Evolutionary conservation across 495 filamentous ascomycete genomes (phyloP), one percentile per base, ranked within the genome.

Genomic region (Sphaerosporella brunnea): DNA sequence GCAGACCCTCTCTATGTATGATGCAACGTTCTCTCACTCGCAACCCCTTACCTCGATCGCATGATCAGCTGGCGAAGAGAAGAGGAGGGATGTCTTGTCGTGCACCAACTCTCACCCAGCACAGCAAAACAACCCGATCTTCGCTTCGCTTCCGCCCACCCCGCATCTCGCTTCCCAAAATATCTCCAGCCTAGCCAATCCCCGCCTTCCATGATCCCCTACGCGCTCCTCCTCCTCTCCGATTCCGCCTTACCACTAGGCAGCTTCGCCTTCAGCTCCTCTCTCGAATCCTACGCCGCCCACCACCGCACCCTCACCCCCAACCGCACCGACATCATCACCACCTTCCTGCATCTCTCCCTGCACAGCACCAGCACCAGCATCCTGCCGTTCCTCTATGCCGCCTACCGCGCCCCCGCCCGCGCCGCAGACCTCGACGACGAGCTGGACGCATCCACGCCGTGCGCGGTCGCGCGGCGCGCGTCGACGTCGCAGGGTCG

Each of bases 171-270:
- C n/a, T n/a, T n/a, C n/a, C n/a, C n/a, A n/a, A n/a, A n/a, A n/a
- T n/a, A n/a, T n/a, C n/a, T n/a, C n/a, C n/a, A n/a, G n/a, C n/a
- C n/a, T n/a, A n/a, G n/a, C n/a, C n/a, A n/a, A n/a, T n/a, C n/a
- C n/a, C n/a, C n/a, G n/a, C n/a, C n/a, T n/a, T 9, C 16, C 35
- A 37, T 37, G 35, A 37, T 37, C 3, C 23, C 28, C 32, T 34
- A 48, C 35, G 15, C 45, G 9, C 25, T 13, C n/a, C 78, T 96
- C 42, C 75, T 95, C 10, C 80, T 99, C 55, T 80, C 90, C 26
- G 90, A 99, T 70, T 93, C 90, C 5, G 90, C 90, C 30, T 78
- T 99, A 5, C 90, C 90, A 5, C 69, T 99, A 0, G 92, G 92
- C 56, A 92, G 86, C 34, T 99, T 99, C 66, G 90, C 90, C 51